A percentile compares a stretch with the other conserved stretches of the same genome.
Conservation (phyloP, 768 basidiomycete genomes). For the Mycena olivaceomarginata region DNA sequence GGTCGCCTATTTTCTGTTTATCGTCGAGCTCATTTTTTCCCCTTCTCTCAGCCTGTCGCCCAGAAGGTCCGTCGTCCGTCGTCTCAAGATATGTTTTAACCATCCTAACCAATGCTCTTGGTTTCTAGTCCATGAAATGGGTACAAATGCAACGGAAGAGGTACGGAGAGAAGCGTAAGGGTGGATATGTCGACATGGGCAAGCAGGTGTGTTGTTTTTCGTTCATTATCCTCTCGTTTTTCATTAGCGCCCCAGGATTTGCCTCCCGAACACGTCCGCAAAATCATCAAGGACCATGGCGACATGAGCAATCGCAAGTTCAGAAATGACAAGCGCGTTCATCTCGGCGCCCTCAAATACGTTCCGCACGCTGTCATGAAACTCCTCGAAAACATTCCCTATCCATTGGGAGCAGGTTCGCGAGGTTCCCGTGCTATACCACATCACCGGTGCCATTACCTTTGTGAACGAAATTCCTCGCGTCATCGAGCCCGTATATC, state of each 20-base stretch:
- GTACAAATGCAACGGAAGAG: conserved; percentile 94
- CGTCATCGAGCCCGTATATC: conserved; percentile 97
- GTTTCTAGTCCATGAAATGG: conserved; percentile 88
- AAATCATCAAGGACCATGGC: conserved; percentile 99
- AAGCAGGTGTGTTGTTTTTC: conserved; percentile 81
- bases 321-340: conserved; percentile 99
- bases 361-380: conserved; percentile 99
- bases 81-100: too few relatives aligned
- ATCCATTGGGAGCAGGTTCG: conserved; percentile 99
- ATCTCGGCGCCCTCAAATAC: conserved; percentile 98
- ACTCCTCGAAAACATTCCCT: conserved; percentile 98
- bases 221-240: conserved; percentile 46
- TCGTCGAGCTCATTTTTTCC: conserved; percentile 36
- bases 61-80: conserved; percentile 69
- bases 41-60: conserved; percentile 74
- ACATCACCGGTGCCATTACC: conserved; percentile 99
- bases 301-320: conserved; percentile 99
- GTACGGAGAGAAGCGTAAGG: conserved; percentile 93
- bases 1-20: background rate
- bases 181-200: conserved; percentile 93
- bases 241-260: conserved; percentile 76
- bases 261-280: conserved; percentile 97
- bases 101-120: too few relatives aligned
- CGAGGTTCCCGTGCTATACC: conserved; percentile 98
- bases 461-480: conserved; percentile 99